phyloP scores from a whole-genome alignment of 106 monocot species.

The Allium sativum region DNA sequence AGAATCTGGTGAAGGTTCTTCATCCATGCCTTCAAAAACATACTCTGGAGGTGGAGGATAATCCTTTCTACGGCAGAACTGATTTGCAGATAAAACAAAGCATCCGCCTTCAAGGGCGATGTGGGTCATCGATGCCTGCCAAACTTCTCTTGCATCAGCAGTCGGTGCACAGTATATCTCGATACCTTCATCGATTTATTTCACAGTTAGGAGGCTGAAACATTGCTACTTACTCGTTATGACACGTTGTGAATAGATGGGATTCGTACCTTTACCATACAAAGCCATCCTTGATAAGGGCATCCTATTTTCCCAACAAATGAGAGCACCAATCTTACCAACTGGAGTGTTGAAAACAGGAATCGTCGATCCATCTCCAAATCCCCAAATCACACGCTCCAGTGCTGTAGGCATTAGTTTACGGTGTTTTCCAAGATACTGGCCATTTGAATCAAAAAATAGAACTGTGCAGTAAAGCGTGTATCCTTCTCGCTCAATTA shows the following conservation, averaged over 20 bases:
- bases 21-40: conserved; percentile 44
- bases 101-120: conserved; percentile 95
- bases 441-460: conserved; percentile 79
- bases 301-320: conserved; percentile 99
- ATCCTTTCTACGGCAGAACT: conserved; percentile 92
- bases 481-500: conserved; percentile 84
- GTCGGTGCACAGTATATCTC: conserved; percentile 95
- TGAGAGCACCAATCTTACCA: conserved; percentile 90
- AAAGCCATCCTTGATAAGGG: conserved; percentile 83
- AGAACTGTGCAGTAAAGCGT: conserved; percentile 94
- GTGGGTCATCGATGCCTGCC: conserved; percentile 97
- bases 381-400: conserved; percentile 95
- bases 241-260: background rate
- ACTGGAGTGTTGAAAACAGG: conserved; percentile 84
- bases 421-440: conserved; percentile 81
- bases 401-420: conserved; percentile 91
- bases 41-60: conserved; percentile 90
- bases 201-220: no score
- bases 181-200: conserved; percentile 26
- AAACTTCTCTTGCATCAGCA: conserved; percentile 71
- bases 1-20: conserved; percentile 65
- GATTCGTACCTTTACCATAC: conserved; percentile 79
- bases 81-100: conserved; percentile 77
- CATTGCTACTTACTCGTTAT: background rate
- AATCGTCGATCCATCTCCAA: conserved; percentile 97